Percentiles rank a stretch among this genome's conserved stretches.
Evolutionary conservation across 1,284 basidiomycete genomes (phyloP).

Genomic region (Puccinia brachypodii): DNA sequence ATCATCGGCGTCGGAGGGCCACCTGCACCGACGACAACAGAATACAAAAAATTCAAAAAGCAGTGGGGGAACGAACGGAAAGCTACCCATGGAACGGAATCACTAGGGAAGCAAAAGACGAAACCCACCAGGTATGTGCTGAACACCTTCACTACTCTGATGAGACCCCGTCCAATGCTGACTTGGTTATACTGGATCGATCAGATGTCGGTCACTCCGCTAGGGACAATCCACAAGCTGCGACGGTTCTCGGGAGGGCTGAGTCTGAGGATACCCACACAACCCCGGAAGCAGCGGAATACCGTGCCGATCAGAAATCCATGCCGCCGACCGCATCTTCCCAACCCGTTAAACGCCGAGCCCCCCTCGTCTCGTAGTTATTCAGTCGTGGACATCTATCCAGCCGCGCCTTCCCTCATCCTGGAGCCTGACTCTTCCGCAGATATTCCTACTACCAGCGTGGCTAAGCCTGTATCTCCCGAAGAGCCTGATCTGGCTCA

Average conservation of each 20-base stretch:
- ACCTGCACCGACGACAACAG: too few species aligned
- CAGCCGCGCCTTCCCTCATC: neutral
- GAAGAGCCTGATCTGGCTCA: neutral
- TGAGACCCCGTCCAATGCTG: neutral
- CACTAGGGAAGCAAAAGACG: neutral
- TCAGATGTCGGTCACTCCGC: conserved; percentile 3
- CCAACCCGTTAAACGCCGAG: neutral
- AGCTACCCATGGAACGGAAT: neutral
- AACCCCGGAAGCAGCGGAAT: neutral
- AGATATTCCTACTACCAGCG: neutral
- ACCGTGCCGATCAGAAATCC: neutral
- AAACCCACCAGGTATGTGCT: neutral
- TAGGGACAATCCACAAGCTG: neutral
- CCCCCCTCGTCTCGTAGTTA: neutral
- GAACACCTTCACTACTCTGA: too few species aligned
- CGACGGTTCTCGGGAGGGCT: conserved; percentile 1
- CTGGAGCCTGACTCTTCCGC: neutral
- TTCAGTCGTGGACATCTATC: conserved; percentile 15
- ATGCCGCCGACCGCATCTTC: neutral
- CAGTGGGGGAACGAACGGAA: too few species aligned
- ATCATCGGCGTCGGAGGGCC: too few species aligned
- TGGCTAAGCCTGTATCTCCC: neutral
- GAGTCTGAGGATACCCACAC: neutral
- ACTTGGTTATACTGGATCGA: neutral
- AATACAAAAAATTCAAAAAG: too few species aligned